A percentile compares a stretch with the other conserved stretches of the same genome.
Conservation (phyloP, 192 early-diverging fungal species). For the Bifiguratus adelaidae region DNA sequence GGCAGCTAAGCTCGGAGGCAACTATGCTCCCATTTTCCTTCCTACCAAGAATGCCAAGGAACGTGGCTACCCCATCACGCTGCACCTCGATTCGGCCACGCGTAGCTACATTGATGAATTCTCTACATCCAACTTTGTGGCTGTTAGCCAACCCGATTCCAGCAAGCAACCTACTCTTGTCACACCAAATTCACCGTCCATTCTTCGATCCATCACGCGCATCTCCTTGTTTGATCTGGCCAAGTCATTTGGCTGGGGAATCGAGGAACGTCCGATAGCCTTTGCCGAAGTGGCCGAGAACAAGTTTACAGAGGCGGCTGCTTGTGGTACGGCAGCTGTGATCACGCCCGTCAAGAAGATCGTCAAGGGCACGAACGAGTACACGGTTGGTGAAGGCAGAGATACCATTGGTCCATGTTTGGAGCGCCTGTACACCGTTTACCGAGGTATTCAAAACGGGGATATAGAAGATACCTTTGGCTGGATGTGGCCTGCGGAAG, state of each 20-base stretch:
- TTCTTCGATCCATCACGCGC: slow-evolving; percentile 62
- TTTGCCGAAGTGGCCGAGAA: slow-evolving; percentile 45
- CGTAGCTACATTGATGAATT: slow-evolving; percentile 63
- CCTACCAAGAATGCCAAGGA: slow-evolving; percentile 48
- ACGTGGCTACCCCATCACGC: slow-evolving; percentile 54
- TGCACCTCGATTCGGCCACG: slow-evolving; percentile 61
- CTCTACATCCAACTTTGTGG: slow-evolving; percentile 70
- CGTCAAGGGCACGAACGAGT: slow-evolving; percentile 34
- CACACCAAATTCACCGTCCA: slow-evolving; percentile 48
- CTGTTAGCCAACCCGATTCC: slow-evolving; percentile 39
- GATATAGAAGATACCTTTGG: slow-evolving; percentile 43
- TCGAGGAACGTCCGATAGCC: slow-evolving; percentile 38
- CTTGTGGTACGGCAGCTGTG: slow-evolving; percentile 67
- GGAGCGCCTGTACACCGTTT: slow-evolving; percentile 39
- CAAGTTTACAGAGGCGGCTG: slow-evolving; percentile 54
- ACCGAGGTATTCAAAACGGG: slow-evolving; percentile 57
- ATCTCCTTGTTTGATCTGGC: slow-evolving; percentile 51
- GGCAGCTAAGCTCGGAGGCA: slow-evolving; percentile 59
- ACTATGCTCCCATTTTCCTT: slow-evolving; percentile 56
- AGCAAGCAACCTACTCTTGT: slow-evolving; percentile 43
- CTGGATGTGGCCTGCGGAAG: slow-evolving; percentile 70
- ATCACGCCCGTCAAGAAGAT: slow-evolving; percentile 63
- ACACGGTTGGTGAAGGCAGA: slow-evolving; percentile 26
- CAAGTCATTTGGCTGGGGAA: slow-evolving; percentile 45
- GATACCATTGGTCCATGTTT: slow-evolving; percentile 39